A percentile compares a stretch with the other conserved stretches of the same genome.
These are phyloP conservation scores for Alternaria rosae DNA, from an alignment of 2,329 filamentous ascomycete genomes.

Conservation along the genomic window DNA sequence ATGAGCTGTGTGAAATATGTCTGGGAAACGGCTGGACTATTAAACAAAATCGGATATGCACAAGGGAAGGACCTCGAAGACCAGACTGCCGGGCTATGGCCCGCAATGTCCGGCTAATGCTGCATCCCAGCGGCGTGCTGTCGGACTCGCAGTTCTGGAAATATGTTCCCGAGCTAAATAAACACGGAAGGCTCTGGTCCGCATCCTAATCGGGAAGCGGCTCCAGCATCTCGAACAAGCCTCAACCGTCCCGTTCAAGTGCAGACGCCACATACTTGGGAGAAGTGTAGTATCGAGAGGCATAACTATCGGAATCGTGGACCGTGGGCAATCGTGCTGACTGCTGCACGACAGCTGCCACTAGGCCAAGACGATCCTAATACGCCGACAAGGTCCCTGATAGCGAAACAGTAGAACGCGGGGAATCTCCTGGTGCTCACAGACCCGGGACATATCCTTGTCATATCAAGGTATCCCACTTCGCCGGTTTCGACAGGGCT, in stretches of 20 bases:
- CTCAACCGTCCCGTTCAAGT: conserved; percentile 6
- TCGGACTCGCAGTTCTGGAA: conserved; percentile 20
- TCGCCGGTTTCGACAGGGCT: conserved; percentile 10
- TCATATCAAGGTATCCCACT: conserved; percentile 10
- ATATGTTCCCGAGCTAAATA: conserved; percentile 5
- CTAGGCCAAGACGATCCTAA: background rate
- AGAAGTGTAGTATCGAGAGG: background rate
- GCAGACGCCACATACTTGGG: background rate
- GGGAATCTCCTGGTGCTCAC: conserved; percentile 13
- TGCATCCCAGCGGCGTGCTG: conserved; percentile 11
- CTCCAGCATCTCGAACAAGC: conserved; percentile 6
- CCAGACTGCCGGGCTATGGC: conserved; percentile 11
- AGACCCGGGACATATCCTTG: conserved; percentile 3
- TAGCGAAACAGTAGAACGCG: conserved; percentile 2
- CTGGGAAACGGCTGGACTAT: conserved; percentile 20
- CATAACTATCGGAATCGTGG: background rate
- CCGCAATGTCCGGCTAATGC: conserved; percentile 25
- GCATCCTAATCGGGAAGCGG: conserved; percentile 9
- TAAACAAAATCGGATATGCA: conserved; percentile 14
- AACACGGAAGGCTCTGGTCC: conserved; percentile 10
- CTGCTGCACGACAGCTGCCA: background rate
- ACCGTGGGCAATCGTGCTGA: background rate
- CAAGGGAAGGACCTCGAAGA: background rate
- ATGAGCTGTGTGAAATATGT: conserved; percentile 17
- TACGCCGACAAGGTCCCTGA: background rate